Conservation (phyloP, 352 stramenopile genomes). For the Globisporangium okanoganense region DNA sequence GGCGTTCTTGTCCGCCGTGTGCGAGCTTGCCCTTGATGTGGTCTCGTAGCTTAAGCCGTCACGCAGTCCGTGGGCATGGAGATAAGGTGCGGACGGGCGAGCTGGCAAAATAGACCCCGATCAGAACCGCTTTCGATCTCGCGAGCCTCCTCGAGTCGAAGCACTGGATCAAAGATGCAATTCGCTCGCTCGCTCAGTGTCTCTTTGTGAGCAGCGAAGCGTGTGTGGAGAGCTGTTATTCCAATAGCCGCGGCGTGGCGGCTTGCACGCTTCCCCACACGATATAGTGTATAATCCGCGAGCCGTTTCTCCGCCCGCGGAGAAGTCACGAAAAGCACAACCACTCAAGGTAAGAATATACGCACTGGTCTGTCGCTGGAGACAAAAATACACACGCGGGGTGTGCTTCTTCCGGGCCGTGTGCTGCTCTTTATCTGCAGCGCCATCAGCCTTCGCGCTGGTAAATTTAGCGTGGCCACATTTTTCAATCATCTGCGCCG, state of each 20-base stretch:
- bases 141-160: background rate
- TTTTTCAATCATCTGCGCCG: too few relatives aligned
- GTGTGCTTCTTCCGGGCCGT: too few relatives aligned
- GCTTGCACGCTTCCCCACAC: slow-evolving; percentile 1
- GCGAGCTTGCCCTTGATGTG: background rate
- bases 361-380: background rate
- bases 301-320: slow-evolving; percentile 4
- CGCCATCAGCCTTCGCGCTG: too few relatives aligned
- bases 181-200: background rate
- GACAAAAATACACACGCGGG: background rate
- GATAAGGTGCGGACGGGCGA: background rate
- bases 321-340: slow-evolving; percentile 1
- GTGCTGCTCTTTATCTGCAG: too few relatives aligned
- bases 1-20: background rate
- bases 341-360: slow-evolving; percentile 3
- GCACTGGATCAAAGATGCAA: background rate
- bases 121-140: slow-evolving; percentile 1
- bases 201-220: background rate
- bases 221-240: background rate
- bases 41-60: background rate
- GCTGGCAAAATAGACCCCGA: slow-evolving; percentile 5
- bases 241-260: background rate
- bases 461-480: background rate
- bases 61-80: slow-evolving; percentile 2
- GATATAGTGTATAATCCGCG: background rate